Base-by-base conservation (phyloP, 768 basidiomycete genomes). In the Collybia nuda region DNA sequence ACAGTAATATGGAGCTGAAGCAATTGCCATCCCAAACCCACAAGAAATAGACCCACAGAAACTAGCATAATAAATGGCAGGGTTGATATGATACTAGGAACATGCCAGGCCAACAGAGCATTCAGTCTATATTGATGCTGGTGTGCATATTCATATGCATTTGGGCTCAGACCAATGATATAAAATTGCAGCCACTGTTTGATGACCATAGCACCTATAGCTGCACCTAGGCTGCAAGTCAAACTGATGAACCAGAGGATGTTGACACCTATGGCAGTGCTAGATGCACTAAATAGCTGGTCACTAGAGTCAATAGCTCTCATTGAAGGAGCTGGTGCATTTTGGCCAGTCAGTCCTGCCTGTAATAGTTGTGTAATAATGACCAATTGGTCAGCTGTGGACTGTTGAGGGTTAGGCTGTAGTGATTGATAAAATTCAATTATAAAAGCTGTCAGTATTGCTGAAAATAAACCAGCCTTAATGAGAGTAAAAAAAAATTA, bases 391-490 rank as follows among this genome's bases (percentile, higher is more conserved):
- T 50, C 17, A 17, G 50, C 38, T n/a, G 53, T 35, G 39, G 32
- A 18, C 41, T 56, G 23, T 24, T 57, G 39, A 21, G 47, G 39
- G 51, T 60, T 47, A 26, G 53, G 51, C 39, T 60, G 51, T 35
- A 59, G 21, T 6, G 18, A 44, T n/a, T 53, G 15, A 32, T 59
- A 56, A 35, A 59, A 59, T 32, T 59, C 58, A 19, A 59, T 50
- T 29, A 59, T 47, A 24, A 62, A 62, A 12, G 59, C 61, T 14
- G 61, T 62, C 23, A 60, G 44, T 21, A 62, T 62, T 14, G 49
- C 61, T 11, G 61, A 62, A 44, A 61, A 61, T 23, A 61, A 49
- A 38, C 55, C 59, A 47, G 58, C 56, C 60, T 58, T 24, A 6
- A 12, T 5, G 9, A 14, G 12, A 11, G 12, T 8, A 18, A 48